Evolutionary conservation across 805 yeast genomes (phyloP).

Genomic region (Brettanomyces bruxellensis): DNA sequence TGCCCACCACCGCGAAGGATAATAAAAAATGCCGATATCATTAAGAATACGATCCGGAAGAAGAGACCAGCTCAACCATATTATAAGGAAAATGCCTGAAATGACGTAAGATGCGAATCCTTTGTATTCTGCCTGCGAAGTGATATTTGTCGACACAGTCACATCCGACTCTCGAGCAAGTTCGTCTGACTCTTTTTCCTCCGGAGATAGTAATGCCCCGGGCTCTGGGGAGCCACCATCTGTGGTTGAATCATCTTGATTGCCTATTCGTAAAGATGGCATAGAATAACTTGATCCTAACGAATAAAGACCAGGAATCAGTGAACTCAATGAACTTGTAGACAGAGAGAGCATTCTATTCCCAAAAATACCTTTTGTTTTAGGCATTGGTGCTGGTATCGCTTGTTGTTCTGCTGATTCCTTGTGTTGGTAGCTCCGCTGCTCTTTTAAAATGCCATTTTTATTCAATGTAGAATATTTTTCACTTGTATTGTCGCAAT

Average conservation of each 20-base stretch:
- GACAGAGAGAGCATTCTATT: slow-evolving; percentile 20
- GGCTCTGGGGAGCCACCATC: slow-evolving; percentile 2
- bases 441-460: too few relatives aligned
- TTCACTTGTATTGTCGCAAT: too few relatives aligned
- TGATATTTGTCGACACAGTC: slow-evolving; percentile 43
- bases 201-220: too few relatives aligned
- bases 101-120: slow-evolving; percentile 81
- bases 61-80: slow-evolving; percentile 68
- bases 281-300: slow-evolving; percentile 18
- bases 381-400: too few relatives aligned
- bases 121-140: slow-evolving; percentile 67
- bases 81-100: slow-evolving; percentile 42
- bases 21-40: slow-evolving; percentile 50
- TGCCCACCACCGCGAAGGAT: slow-evolving; percentile 92
- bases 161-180: slow-evolving; percentile 62
- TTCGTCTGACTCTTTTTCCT: slow-evolving; percentile 32
- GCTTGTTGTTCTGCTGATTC: too few relatives aligned
- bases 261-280: slow-evolving; percentile 7
- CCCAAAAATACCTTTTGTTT: background rate
- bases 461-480: too few relatives aligned
- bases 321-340: slow-evolving; percentile 23
- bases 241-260: slow-evolving; percentile 7
- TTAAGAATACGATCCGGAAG: slow-evolving; percentile 53
- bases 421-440: too few relatives aligned
- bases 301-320: slow-evolving; percentile 21